Conservation (phyloP, 2,329 filamentous ascomycete species). For the Fusarium dimerum region DNA sequence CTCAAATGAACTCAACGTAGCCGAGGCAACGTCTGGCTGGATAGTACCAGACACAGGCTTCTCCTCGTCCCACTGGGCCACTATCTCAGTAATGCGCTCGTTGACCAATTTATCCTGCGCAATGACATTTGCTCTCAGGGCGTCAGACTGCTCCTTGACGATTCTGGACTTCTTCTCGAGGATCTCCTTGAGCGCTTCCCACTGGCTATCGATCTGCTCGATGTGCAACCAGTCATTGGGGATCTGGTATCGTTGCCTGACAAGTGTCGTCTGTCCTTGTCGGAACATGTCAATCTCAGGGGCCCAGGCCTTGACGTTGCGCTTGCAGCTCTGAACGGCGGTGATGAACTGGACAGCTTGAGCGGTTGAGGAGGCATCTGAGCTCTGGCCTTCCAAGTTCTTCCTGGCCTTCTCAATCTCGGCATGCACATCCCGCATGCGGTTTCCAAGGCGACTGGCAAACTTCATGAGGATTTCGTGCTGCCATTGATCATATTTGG, state of each 20-base stretch:
- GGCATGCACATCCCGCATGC: constrained; percentile 88
- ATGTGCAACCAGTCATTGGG: constrained; percentile 93
- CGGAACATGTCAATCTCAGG: constrained; percentile 95
- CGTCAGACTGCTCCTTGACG: constrained; percentile 94
- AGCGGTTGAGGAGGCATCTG: constrained; percentile 92
- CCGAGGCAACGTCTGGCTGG: constrained; percentile 83
- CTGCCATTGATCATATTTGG: constrained; percentile 99
- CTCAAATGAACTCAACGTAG: constrained; percentile 81
- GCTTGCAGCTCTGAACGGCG: constrained; percentile 92
- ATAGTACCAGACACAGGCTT: constrained; percentile 96
- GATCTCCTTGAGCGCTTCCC: constrained; percentile 90
- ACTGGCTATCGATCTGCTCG: constrained; percentile 94
- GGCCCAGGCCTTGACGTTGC: constrained; percentile 90
- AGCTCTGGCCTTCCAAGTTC: constrained; percentile 86
- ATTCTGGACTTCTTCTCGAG: constrained; percentile 91
- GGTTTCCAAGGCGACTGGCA: constrained; percentile 80
- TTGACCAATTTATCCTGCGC: constrained; percentile 91
- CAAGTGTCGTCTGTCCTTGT: constrained; percentile 89
- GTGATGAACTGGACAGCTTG: constrained; percentile 99
- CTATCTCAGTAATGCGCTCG: constrained; percentile 84
- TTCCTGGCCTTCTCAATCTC: constrained; percentile 89
- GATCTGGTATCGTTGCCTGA: constrained; percentile 91
- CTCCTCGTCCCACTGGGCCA: constrained; percentile 88
- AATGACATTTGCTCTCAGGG: constrained; percentile 88
- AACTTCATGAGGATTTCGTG: constrained; percentile 96